Evolutionary conservation across 1,284 basidiomycete species (phyloP), one percentile per base, ranked within the genome.

Genomic region (Ceratobasidium sp.): DNA sequence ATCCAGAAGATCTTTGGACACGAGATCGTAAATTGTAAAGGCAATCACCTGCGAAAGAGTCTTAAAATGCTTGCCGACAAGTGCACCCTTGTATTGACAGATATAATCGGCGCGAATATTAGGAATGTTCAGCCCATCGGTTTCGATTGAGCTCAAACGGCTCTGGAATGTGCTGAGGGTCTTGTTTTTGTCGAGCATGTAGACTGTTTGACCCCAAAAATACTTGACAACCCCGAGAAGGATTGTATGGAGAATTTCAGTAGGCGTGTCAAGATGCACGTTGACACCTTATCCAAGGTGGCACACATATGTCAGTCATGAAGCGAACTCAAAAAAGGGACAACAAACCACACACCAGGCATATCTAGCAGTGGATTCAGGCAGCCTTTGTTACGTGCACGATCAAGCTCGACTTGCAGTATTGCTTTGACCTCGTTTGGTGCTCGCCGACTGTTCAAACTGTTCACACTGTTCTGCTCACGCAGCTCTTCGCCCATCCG

Each of bases 1-100:
- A 0, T 80, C 68, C 44, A 86, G 82, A 1, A 84, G 1, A 10
- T 20, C 44, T 12, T 28, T 40, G 39, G 78, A 72, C 64, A 66
- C 81, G 39, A 83, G 42, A 15, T 77, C 58, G 18, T 86, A 81
- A 0, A 86, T 44, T 77, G 84, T 83, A 78, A 87, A 87, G 0
- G 81, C 55, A 18, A 81, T 83, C 0, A 84, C 78, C 75, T 87
- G 87, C 23, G 82, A 81, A 7, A 89, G 76, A 0, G 81, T 82
- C 79, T 87, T 87, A 78, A 88, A 86, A 33, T 88, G 86, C 42
- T 84, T 84, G 10, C 87, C 86, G 67, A 88, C 85, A 0, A 89
- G 81, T 9, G 82, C 83, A 46, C 86, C 86, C 7, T 81, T 81
- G 79, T 87, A 87, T 68, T 87, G 85, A 53, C 85, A 81, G 20